Evolutionary conservation across 2,329 filamentous ascomycete genomes (phyloP).

Genomic region (Clonostachys byssicola): DNA sequence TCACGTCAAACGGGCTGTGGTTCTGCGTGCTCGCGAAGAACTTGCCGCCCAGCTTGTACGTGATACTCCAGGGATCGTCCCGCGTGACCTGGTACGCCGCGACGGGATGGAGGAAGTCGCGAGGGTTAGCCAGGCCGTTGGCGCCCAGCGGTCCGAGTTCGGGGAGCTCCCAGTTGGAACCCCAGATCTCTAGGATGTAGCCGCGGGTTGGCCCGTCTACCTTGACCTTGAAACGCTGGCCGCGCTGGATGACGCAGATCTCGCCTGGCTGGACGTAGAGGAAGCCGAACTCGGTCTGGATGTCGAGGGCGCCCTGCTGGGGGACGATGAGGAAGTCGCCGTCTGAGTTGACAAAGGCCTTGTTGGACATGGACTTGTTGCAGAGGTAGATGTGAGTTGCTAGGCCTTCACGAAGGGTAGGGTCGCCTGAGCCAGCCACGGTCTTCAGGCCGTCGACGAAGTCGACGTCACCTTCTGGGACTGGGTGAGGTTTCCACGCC

Average conservation of each 20-base stretch:
- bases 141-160: constrained; percentile 65
- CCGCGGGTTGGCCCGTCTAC: constrained; percentile 55
- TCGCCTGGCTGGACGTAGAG: constrained; percentile 59
- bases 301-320: constrained; percentile 59
- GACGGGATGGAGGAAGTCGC: constrained; percentile 67
- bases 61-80: constrained; percentile 31
- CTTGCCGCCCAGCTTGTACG: constrained; percentile 52
- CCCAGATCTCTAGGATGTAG: constrained; percentile 66
- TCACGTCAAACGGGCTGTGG: constrained; percentile 62
- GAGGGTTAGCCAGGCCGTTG: constrained; percentile 61
- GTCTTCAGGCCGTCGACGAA: constrained; percentile 36
- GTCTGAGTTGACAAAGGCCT: constrained; percentile 69
- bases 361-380: constrained; percentile 64
- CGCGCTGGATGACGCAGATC: constrained; percentile 59
- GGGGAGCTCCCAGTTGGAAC: constrained; percentile 61
- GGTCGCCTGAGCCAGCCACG: constrained; percentile 66
- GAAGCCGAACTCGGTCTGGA: constrained; percentile 60
- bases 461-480: constrained; percentile 46
- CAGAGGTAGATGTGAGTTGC: constrained; percentile 68
- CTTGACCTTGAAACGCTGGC: constrained; percentile 56
- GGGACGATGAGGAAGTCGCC: constrained; percentile 65
- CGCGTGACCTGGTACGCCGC: constrained; percentile 35
- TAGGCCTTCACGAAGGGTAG: constrained; percentile 63
- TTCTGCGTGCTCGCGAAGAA: constrained; percentile 54
- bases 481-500: constrained; percentile 39